Evolutionary conservation across 2,329 filamentous ascomycete species (phyloP), one percentile per base, ranked within the genome.

Genomic region (Myriosclerotinia scirpicola): DNA sequence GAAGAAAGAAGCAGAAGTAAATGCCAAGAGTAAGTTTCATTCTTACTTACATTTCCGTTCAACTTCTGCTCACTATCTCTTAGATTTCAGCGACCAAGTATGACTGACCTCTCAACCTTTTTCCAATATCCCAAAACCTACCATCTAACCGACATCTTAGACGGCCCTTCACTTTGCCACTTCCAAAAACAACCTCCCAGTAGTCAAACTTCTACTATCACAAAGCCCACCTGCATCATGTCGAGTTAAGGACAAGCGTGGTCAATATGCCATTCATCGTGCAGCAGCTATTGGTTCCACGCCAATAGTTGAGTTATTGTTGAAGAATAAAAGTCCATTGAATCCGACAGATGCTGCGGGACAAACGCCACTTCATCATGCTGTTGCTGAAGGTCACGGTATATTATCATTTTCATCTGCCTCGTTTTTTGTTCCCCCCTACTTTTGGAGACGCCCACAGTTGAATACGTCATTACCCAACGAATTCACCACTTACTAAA

Each of bases 91-190:
- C 68, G 89, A 88, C 68, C 90, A 90, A 80, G 85, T 86, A 72
- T 71, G n/a, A 1, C 8, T 71, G n/a, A 1, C 8, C 14, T 44
- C 36, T 12, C 20, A 40, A 36, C 71, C 38, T 58, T 15, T 59
- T 30, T 11, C 14, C 14, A 8, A 22, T 63, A n/a, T n/a, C 48
- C 15, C 38, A 64, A 62, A 6, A 53, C 20, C 20, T 44, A 22
- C 38, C 26, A 54, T 38, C 56, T 70, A 58, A 65, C 46, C 17
- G 63, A 62, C 42, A 50, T 64, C 30, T 59, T 72, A 96, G 86
- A 97, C 93, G 30, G 92, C 90, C 12, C 85, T 99, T 26, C 94
- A 98, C 78, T 97, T 98, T 76, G 88, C 93, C 59, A 90, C 91
- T 17, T 97, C 93, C 42, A 99, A 99, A 79, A 87, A 87, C 74